A percentile compares a stretch with the other conserved stretches of the same genome.
These are phyloP conservation scores for Evansstolkia leycettana DNA, from an alignment of 495 filamentous ascomycete genomes.

Conservation along the genomic window DNA sequence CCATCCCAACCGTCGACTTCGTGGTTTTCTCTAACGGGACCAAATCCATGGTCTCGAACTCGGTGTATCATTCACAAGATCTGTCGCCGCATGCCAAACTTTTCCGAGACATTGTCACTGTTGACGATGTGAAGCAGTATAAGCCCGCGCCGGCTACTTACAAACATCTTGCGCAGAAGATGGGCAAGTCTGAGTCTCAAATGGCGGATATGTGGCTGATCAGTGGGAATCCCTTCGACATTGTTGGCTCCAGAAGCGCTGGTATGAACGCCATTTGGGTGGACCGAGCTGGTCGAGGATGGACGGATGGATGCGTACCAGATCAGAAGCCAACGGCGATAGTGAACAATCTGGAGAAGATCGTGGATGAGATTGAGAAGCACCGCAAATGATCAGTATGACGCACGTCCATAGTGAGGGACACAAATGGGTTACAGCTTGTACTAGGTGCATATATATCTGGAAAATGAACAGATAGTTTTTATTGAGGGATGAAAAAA, in stretches of 20 bases:
- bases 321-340: slow-evolving; percentile 17
- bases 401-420: slow-evolving; percentile 3
- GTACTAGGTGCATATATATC: no score
- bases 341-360: slow-evolving; percentile 17
- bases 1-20: slow-evolving; percentile 28
- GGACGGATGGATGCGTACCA: slow-evolving; percentile 23
- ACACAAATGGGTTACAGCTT: neutral
- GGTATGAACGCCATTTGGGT: slow-evolving; percentile 58
- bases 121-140: slow-evolving; percentile 46
- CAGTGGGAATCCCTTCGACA: slow-evolving; percentile 71
- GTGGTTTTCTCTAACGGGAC: slow-evolving; percentile 73
- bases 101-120: slow-evolving; percentile 48
- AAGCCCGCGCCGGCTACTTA: slow-evolving; percentile 64
- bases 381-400: no score
- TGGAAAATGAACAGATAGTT: no score
- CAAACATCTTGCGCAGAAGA: slow-evolving; percentile 39
- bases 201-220: slow-evolving; percentile 56
- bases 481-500: slow-evolving; percentile 5
- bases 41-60: slow-evolving; percentile 47
- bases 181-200: slow-evolving; percentile 32
- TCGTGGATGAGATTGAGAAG: slow-evolving; percentile 13
- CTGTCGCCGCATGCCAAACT: slow-evolving; percentile 35
- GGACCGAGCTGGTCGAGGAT: slow-evolving; percentile 39
- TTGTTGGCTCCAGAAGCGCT: slow-evolving; percentile 33
- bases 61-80: slow-evolving; percentile 41